Base-by-base conservation (phyloP, 2,329 filamentous ascomycete species). In the Sarocladium kiliense region DNA sequence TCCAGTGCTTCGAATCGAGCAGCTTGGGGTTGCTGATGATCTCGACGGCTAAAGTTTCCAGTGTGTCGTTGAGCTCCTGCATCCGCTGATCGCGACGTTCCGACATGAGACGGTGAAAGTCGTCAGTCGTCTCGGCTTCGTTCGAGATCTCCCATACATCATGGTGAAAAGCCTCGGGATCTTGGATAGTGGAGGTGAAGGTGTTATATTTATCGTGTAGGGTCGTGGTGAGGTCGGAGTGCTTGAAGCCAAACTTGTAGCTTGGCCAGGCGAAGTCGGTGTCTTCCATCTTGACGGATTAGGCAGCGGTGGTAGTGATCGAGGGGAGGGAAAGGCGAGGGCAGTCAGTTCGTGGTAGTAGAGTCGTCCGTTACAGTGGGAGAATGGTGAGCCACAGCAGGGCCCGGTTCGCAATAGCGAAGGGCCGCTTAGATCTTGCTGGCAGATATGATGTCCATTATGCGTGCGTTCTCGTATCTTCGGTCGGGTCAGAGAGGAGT, bases 211-310 rank as follows among this genome's bases (percentile, higher is more conserved):
- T 76, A 60, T 82, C 77, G 62, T 84, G 79, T 12, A 84, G 76
- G 54, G 75, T 79, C 54, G 77, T 78, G 65, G 77, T 77, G 67
- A 84, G 77, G 63, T 82, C 80, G 56, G 77, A 75, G 64, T 75
- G 76, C 74, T 80, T 82, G 76, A 84, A 76, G 64, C 79, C 80
- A 72, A 84, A 84, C 67, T 84, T 84, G 80, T 81, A 84, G 62
- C 77, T 76, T 42, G 81, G 81, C 81, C 81, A 84, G 61, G 74
- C 71, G 65, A 68, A 72, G 60, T 68, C 72, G 30, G 73, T 74
- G 55, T 82, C 80, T 68, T 83, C 79, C 81, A 84, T 84, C 58
- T 62, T 62, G 63, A 64, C 36, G 59, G 50, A 36, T 50, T 39
- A 55, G 27, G 55, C 41, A 53, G 53, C 41, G 45, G 27, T n/a